Evolutionary conservation across 2,329 filamentous ascomycete species (phyloP).

Genomic region (Alternaria gaisen): DNA sequence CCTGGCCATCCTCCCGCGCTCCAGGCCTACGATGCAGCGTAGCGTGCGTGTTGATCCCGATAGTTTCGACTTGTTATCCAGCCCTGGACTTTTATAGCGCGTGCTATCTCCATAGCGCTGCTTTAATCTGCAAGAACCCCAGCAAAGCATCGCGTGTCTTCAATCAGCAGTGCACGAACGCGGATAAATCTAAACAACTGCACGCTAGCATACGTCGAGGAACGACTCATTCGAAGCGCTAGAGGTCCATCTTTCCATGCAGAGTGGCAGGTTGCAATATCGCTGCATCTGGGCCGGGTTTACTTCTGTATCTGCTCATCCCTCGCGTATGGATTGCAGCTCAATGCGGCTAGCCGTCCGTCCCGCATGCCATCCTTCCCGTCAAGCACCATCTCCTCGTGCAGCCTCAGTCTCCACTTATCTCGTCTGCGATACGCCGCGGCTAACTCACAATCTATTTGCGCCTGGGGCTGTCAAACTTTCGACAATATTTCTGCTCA

Average conservation of each 20-base stretch:
- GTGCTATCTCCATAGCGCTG: slow-evolving; percentile 10
- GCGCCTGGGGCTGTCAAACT: slow-evolving; percentile 6
- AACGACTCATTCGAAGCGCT: slow-evolving; percentile 6
- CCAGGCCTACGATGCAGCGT: neutral
- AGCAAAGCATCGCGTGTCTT: slow-evolving; percentile 16
- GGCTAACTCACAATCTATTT: slow-evolving; percentile 1
- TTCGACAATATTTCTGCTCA: slow-evolving; percentile 12
- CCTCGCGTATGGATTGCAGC: slow-evolving; percentile 21
- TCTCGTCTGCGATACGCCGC: slow-evolving; percentile 6
- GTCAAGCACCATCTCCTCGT: slow-evolving; percentile 7
- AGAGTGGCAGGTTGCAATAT: slow-evolving; percentile 1
- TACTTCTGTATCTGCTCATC: slow-evolving; percentile 33
- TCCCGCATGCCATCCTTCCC: slow-evolving; percentile 8
- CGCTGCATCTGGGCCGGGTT: slow-evolving; percentile 9
- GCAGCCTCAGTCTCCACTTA: slow-evolving; percentile 1
- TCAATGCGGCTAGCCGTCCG: slow-evolving; percentile 35
- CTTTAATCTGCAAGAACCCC: slow-evolving; percentile 5
- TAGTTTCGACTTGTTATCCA: neutral
- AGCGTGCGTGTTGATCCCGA: neutral
- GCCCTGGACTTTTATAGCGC: neutral
- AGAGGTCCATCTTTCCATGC: neutral
- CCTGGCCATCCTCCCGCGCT: neutral
- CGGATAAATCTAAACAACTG: neutral
- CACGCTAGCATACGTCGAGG: slow-evolving; percentile 6
- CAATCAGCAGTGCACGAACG: neutral